These are phyloP conservation scores for Colletotrichum orchidophilum DNA, from an alignment of 2,329 filamentous ascomycete genomes.

Conservation along the genomic window DNA sequence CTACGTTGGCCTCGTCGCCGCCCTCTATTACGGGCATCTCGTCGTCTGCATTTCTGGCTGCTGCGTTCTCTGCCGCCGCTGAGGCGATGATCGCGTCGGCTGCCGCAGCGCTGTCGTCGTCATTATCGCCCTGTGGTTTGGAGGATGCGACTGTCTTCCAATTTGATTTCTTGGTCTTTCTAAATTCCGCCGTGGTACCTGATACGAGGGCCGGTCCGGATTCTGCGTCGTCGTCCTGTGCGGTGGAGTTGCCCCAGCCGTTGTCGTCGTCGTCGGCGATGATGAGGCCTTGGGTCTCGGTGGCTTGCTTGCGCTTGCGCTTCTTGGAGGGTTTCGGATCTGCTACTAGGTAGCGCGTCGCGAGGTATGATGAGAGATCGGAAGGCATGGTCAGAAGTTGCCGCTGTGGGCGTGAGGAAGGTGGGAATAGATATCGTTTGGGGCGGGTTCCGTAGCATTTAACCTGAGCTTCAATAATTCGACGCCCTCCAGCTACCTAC, in stretches of 20 bases:
- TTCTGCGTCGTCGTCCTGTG: slow-evolving; percentile 59
- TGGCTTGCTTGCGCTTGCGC: slow-evolving; percentile 67
- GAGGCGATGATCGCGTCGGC: slow-evolving; percentile 83
- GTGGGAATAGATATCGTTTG: background rate
- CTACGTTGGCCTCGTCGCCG: slow-evolving; percentile 55
- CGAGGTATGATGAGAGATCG: slow-evolving; percentile 84
- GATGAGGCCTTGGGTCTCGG: slow-evolving; percentile 61
- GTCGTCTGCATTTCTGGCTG: slow-evolving; percentile 57
- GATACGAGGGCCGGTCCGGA: slow-evolving; percentile 60
- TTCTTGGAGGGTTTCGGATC: slow-evolving; percentile 68
- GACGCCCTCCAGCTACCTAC: background rate
- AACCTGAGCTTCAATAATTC: background rate
- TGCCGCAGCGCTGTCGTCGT: slow-evolving; percentile 64
- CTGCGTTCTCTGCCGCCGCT: slow-evolving; percentile 73
- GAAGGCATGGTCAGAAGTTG: slow-evolving; percentile 54
- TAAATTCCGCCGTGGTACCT: slow-evolving; percentile 69
- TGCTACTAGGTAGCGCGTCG: slow-evolving; percentile 83
- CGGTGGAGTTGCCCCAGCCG: slow-evolving; percentile 55
- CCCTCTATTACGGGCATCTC: slow-evolving; percentile 58
- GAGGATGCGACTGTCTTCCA: slow-evolving; percentile 75
- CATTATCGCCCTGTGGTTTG: slow-evolving; percentile 36
- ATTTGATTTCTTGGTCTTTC: slow-evolving; percentile 78
- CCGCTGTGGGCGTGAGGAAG: background rate
- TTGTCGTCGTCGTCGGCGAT: slow-evolving; percentile 73
- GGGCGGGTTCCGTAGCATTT: background rate